Conservation (phyloP, 768 basidiomycete species). For the Pilatotrama ljubarskyi region DNA sequence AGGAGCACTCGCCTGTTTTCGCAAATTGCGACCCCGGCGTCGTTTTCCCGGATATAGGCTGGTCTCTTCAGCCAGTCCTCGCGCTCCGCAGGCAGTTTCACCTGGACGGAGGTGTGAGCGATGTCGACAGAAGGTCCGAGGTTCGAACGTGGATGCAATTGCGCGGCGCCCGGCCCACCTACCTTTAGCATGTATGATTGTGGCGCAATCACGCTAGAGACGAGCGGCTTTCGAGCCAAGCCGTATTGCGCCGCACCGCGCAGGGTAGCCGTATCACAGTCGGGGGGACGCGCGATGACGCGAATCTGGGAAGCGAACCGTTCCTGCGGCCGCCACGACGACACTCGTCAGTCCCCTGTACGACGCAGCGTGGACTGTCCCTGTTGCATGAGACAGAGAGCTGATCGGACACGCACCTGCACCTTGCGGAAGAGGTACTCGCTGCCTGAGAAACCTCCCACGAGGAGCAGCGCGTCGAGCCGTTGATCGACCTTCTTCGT, state of each 20-base stretch:
- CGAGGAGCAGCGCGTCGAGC: slow-evolving; percentile 83
- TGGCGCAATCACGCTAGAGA: slow-evolving; percentile 81
- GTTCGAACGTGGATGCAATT: background rate
- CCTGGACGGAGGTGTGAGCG: slow-evolving; percentile 41
- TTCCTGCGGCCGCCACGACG: slow-evolving; percentile 42
- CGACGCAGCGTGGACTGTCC: slow-evolving; percentile 9
- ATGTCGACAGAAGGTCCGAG: background rate
- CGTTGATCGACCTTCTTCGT: slow-evolving; percentile 62
- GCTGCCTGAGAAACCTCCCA: slow-evolving; percentile 87
- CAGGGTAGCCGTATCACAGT: slow-evolving; percentile 86
- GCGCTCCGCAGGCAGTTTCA: slow-evolving; percentile 84
- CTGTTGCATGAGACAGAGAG: background rate
- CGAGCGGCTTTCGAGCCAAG: slow-evolving; percentile 69
- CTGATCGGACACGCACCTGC: slow-evolving; percentile 50
- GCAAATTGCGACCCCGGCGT: slow-evolving; percentile 74
- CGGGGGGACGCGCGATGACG: slow-evolving; percentile 80
- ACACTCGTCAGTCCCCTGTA: background rate
- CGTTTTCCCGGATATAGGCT: slow-evolving; percentile 78
- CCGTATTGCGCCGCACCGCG: slow-evolving; percentile 91
- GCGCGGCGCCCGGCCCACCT: slow-evolving; percentile 8
- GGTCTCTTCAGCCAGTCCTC: slow-evolving; percentile 87
- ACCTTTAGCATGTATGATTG: slow-evolving; percentile 88
- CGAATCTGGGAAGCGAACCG: slow-evolving; percentile 64
- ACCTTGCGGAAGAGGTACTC: slow-evolving; percentile 82
- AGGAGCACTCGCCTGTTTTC: slow-evolving; percentile 67